phyloP scores from a whole-genome alignment of 202 grass and related monocot species.

The Alloteropsis angusta region DNA sequence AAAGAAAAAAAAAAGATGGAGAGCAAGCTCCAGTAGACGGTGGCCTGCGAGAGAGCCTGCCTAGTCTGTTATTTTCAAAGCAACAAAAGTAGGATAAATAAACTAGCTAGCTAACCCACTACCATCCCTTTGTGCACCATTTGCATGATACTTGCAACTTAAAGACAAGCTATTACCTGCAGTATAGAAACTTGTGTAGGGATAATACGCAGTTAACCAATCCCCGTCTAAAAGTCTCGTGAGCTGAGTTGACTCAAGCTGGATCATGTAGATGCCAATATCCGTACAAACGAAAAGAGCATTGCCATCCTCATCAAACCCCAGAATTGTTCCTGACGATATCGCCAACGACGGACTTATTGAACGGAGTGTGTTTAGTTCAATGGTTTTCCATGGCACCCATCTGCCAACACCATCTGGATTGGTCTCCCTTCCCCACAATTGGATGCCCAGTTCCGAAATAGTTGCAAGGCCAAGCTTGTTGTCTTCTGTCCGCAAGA shows the following conservation, averaged over 20 bases:
- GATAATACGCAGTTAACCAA: neutral
- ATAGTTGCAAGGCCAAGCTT: neutral
- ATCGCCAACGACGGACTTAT: neutral
- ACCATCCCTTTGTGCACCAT: neutral
- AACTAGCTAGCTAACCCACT: neutral
- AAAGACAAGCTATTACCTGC: slow-evolving; percentile 15
- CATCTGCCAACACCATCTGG: neutral
- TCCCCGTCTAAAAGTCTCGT: neutral
- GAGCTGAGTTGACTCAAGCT: neutral
- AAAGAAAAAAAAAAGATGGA: too few relatives aligned
- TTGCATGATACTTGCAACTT: neutral
- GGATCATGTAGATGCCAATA: neutral
- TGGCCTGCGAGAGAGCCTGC: too few relatives aligned
- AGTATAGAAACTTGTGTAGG: slow-evolving; percentile 17
- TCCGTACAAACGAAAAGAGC: neutral
- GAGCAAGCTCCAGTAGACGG: too few relatives aligned
- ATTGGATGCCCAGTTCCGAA: neutral
- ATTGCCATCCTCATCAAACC: slow-evolving; percentile 5
- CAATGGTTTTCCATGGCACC: neutral
- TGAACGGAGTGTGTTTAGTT: neutral
- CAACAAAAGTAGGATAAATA: neutral
- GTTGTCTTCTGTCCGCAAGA: neutral
- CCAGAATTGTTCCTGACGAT: neutral
- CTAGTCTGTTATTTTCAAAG: neutral
- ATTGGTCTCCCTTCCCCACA: neutral